Evolutionary conservation across 352 stramenopile genomes (phyloP), one percentile per base, ranked within the genome.

Genomic region (Globisporangium middletonii): DNA sequence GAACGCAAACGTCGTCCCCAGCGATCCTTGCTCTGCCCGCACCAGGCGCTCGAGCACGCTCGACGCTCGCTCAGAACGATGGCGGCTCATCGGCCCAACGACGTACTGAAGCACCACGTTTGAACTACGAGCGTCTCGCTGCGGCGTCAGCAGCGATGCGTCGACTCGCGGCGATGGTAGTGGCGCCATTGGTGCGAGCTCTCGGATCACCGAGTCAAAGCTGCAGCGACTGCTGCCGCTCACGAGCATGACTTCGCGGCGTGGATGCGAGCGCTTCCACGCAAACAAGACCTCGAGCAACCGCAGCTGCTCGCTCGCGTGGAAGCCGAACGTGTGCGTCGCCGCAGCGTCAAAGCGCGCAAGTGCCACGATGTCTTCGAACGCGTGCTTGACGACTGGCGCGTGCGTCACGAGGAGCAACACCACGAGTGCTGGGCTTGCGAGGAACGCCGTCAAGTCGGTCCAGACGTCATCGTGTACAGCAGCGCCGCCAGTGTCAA

Each of bases 321-420:
- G 75, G 53, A 83, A 89, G 0, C 59, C 63, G 41, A 89, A 71
- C n/a, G 63, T 82, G 12, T 49, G 33, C 3, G 57, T 62, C 43
- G 72, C 83, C 2, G 19, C 27, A 2, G 15, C 19, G 33, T 82
- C 55, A 18, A 75, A 64, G 18, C 61, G 65, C 9, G 76, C 72
- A 41, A 75, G 83, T 49, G 81, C 79, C 6, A 69, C 52, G 7
- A 69, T 59, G 28, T 81, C 68, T 64, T 81, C 71, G 0, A 75
- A 45, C 18, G 72, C 80, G n/a, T 89, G 71, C 43, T 81, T 71
- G 16, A 87, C 23, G 1, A 87, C 54, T 4, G 72, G 28, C 8
- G 73, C 61, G 2, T 53, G 61, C 0, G 64, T 72, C 19, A 84
- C 50, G 15, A 89, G n/a, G 1, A 82, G 43, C 7, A 86, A 33